Evolutionary conservation across 169 alveolate genomes (phyloP).

Genomic region (Eimeria acervulina): DNA sequence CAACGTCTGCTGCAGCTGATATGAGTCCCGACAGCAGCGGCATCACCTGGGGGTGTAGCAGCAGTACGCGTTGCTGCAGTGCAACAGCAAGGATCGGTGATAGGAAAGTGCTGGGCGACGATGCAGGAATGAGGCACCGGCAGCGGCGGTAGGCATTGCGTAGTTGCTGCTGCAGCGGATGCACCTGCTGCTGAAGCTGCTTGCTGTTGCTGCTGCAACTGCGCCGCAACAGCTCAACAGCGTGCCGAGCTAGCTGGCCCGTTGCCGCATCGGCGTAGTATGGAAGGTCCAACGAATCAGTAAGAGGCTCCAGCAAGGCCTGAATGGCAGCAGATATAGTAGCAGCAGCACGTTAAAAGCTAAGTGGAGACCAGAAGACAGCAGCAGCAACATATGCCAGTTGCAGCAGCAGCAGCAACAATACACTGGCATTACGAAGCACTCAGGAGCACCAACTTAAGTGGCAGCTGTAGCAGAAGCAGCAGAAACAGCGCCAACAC

Average conservation of each 20-base stretch:
- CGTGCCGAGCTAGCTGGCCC: constrained; percentile 23
- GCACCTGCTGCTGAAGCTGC: constrained; percentile 38
- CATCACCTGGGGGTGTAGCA: constrained; percentile 72
- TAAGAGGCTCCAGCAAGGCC: constrained; percentile 71
- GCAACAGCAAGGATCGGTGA: constrained; percentile 31
- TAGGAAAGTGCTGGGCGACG: constrained; percentile 26
- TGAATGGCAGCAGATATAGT: not conserved
- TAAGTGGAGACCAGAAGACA: not conserved
- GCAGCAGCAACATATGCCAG: constrained; percentile 14
- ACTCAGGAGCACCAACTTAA: not conserved
- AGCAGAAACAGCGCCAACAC: not conserved
- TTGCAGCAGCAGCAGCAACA: constrained; percentile 33
- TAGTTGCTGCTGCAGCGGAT: constrained; percentile 38
- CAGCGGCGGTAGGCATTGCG: constrained; percentile 47
- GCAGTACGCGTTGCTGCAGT: constrained; percentile 68
- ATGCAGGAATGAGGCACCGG: constrained; percentile 36
- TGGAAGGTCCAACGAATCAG: not conserved
- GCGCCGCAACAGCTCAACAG: constrained; percentile 43
- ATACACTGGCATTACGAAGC: not conserved
- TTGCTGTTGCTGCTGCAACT: constrained; percentile 36
- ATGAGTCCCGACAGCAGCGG: constrained; percentile 26
- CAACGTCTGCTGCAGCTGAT: constrained; percentile 65
- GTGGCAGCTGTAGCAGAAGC: constrained; percentile 32
- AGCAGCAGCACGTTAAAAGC: not conserved
- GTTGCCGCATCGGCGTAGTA: not conserved